Base-by-base conservation (phyloP, 768 basidiomycete species). In the Russula sp. region DNA sequence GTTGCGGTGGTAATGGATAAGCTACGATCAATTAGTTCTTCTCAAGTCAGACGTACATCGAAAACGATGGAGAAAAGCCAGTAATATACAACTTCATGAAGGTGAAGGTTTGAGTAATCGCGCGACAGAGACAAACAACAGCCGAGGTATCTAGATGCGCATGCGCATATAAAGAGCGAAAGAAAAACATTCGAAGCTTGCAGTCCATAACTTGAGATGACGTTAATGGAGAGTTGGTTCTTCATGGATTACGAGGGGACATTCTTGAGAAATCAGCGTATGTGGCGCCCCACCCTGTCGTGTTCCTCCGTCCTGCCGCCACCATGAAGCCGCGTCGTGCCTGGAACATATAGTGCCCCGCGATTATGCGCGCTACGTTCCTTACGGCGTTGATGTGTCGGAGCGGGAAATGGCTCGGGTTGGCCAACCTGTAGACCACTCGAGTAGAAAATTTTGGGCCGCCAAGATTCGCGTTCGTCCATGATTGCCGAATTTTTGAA, bases 401-500 rank as follows among this genome's bases (percentile, higher is more conserved):
- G 88, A 44, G 86, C 77, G 1, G 91, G 91, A 75, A 94, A 94
- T 31, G 86, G 87, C 70, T 94, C 87, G 0, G 85, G 83, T 27
- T 87, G 77, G 7, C 93, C 93, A 73, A 86, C 82, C 57, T 84
- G 77, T 8, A 83, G 81, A 2, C 93, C 93, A 47, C 81, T 80
- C 34, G 91, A 88, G 71, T 85, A 86, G 73, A 89, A 91, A 59
- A 94, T 91, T 70, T 89, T 88, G 4, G 92, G 92, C 27, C 88
- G 83, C 87, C 89, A 93, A 14, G 82, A 80, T 70, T 87, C 86
- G 39, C 82, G 82, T 72, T 91, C 89, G 73, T 94, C 90, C 89
- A 94, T 93, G 62, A 94, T 90, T 58, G 85, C 80, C 32, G 91
- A 93, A 70, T 94, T 94, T 71, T 90, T 89, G 80, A 95, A 95